phyloP scores from a whole-genome alignment of 2,329 filamentous ascomycete species.

The Apiospora arundinis region DNA sequence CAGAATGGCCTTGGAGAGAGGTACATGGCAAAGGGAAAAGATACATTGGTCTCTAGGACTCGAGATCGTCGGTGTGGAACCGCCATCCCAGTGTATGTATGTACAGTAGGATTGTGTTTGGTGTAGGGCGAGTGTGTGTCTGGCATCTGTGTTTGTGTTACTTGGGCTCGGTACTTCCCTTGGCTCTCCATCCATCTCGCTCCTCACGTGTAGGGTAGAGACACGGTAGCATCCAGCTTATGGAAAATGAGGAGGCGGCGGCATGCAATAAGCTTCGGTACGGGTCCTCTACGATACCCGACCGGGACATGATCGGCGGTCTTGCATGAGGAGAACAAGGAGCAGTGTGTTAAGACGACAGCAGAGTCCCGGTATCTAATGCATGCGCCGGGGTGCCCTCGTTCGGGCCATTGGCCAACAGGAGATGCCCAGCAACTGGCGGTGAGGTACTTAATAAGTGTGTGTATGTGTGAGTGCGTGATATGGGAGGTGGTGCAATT shows the following conservation, averaged over 20 bases:
- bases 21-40: conserved; percentile 9
- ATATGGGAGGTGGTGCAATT: background rate
- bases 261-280: conserved; percentile 23
- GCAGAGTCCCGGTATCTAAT: conserved; percentile 19
- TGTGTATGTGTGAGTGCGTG: background rate
- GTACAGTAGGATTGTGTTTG: too few species aligned
- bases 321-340: conserved; percentile 14
- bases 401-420: conserved; percentile 13
- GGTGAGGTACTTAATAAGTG: conserved; percentile 14
- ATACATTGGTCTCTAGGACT: background rate
- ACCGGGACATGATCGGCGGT: conserved; percentile 19
- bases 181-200: background rate
- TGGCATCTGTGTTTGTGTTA: conserved; percentile 18
- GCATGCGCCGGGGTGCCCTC: background rate
- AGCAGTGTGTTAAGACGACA: conserved; percentile 19
- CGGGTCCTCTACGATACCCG: conserved; percentile 15
- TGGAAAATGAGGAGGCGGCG: conserved; percentile 14
- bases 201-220: background rate
- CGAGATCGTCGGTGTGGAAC: conserved; percentile 16
- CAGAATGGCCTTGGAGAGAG: background rate
- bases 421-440: background rate
- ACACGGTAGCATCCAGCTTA: conserved; percentile 13
- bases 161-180: conserved; percentile 10
- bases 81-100: background rate
- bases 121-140: background rate